Base-by-base conservation (phyloP, 495 filamentous ascomycete species). In the Penicillium mononematosum region DNA sequence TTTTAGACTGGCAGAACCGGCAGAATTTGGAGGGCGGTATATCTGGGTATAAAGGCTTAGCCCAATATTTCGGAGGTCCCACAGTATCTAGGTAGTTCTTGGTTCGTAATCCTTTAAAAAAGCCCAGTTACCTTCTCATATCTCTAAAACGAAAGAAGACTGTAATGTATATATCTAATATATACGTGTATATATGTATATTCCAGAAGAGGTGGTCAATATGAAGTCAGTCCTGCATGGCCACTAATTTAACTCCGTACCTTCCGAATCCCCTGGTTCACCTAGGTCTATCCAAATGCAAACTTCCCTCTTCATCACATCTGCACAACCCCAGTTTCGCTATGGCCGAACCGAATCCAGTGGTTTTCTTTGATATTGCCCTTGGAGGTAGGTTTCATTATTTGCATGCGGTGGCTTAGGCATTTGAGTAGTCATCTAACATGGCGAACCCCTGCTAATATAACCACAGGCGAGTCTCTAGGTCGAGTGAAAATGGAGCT, bases 401-500 rank as follows among this genome's bases (percentile, higher is more conserved):
- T 47, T 47, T 32, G 24, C 43, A 48, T 44, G 14, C 14, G 3
- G 5, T 22, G 34, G 14, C 5, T 2, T 16, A 2, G 34, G 5
- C 34, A 38, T n/a, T 12, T 38, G 14, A 16, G 34, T 38, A 38
- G 5, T n/a, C 34, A 5, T 4, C 5, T n/a, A 7, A 38, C 34
- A n/a, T 17, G 36, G 2, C n/a, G 36, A 38, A 39, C 36, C n/a
- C n/a, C 36, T 39, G 36, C 43, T 41, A 3, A 16, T 6, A 50
- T 44, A 41, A 25, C 43, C 20, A 46, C 48, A 96, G 93, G 92
- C 39, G 92, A 97, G 62, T 85, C 91, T 22, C 83, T 98, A 19
- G 95, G 95, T 56, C 86, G 93, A 31, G 85, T 98, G 60, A 94
- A 92, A 64, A 92, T 98, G 70, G 90, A 97, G 72, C 87, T 98